Conservation (phyloP, 2,329 filamentous ascomycete genomes). For the Aspergillus sp. region DNA sequence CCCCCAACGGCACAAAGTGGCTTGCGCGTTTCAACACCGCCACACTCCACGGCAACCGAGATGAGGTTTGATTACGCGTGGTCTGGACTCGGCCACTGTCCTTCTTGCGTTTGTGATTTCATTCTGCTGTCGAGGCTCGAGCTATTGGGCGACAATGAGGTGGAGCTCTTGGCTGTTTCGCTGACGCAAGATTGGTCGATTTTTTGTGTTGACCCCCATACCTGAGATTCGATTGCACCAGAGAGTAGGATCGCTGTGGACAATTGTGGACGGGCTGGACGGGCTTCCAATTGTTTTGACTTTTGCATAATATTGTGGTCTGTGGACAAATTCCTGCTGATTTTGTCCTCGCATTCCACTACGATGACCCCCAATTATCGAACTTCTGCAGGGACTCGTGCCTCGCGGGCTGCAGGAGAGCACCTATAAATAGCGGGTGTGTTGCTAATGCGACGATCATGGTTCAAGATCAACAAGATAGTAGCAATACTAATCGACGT, state of each 20-base stretch:
- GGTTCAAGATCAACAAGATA: background rate
- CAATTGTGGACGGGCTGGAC: background rate
- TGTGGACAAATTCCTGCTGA: background rate
- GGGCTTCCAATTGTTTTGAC: background rate
- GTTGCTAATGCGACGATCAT: background rate
- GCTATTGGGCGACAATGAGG: background rate
- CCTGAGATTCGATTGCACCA: background rate
- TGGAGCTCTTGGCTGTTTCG: background rate
- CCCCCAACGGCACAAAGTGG: background rate
- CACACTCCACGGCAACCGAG: background rate
- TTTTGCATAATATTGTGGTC: background rate
- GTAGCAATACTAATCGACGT: no score
- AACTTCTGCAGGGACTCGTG: background rate
- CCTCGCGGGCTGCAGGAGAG: background rate
- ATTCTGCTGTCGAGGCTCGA: background rate
- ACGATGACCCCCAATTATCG: background rate
- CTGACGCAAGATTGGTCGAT: background rate
- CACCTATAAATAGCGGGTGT: background rate
- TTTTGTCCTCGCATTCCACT: background rate
- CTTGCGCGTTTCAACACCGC: background rate
- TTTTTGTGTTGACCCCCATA: background rate
- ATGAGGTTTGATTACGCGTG: background rate
- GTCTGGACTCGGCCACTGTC: background rate
- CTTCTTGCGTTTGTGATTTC: background rate
- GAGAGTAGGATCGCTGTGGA: background rate